Base-by-base conservation (phyloP, 1,284 basidiomycete genomes). In the Meira nashicola region DNA sequence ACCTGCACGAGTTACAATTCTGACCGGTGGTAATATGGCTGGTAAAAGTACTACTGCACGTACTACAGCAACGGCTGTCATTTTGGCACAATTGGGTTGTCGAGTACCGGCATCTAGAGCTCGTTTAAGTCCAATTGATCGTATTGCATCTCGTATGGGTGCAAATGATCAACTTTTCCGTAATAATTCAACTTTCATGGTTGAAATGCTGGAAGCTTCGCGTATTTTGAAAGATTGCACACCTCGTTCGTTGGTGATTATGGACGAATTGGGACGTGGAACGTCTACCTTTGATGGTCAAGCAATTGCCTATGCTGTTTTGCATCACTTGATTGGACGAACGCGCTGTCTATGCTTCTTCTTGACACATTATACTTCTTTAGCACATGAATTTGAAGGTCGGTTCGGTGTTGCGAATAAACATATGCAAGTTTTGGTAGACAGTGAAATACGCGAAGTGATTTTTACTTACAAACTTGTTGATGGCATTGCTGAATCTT, bases 21-120 rank as follows among this genome's bases (percentile, higher is more conserved):
- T 98, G 55, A 99, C 95, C 14, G 94, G 93, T 83, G 93, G 94
- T 15, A 97, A 92, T 75, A 90, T 91, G 90, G 80, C 80, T 7
- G 79, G 80, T 54, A 80, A 80, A 63, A 79, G 77, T 58, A 80
- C 79, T 0, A 74, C 82, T 7, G 89, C 96, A 84, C 86, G 95
- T 53, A 98, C 96, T 89, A 95, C 93, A n/a, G 92, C 92, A 4
- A 86, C 89, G 0, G 93, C 89, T 33, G 87, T 95, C 61, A 96
- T 97, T 68, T 89, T 96, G 86, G 93, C 92, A 8, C 94, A 97
- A 78, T 82, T 98, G 17, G 95, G 95, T n/a, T 98, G 97, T 87
- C 85, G 89, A 54, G 91, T 99, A 2, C 95, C 95, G 2, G 94
- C 95, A 0, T 79, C 83, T 39, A 84, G 81, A 55, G 95, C 94